These are phyloP conservation scores for Volvox reticuliferus DNA, from an alignment of 139 green algal genomes.

Conservation along the genomic window DNA sequence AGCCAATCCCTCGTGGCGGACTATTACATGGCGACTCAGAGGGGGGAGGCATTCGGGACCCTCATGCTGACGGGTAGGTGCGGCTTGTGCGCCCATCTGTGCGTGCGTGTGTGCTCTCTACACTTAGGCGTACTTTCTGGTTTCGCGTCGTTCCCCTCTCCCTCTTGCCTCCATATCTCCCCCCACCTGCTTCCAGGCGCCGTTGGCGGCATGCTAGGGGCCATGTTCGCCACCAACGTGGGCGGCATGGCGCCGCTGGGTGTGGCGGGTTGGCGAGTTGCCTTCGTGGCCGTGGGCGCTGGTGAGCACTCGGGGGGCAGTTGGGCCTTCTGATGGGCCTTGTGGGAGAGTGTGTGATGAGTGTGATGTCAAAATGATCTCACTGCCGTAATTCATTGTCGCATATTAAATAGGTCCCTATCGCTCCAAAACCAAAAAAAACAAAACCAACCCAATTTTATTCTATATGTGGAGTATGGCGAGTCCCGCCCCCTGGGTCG, in stretches of 20 bases:
- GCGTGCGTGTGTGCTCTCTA: background rate
- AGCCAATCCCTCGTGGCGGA: constrained; percentile 77
- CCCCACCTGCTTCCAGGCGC: constrained; percentile 28
- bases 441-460: too few relatives aligned
- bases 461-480: too few relatives aligned
- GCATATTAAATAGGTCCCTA: too few relatives aligned
- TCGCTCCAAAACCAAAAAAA: too few relatives aligned
- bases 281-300: constrained; percentile 57
- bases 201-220: constrained; percentile 68
- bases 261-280: constrained; percentile 63
- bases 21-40: constrained; percentile 56
- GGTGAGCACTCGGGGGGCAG: background rate
- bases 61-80: constrained; percentile 70
- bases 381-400: too few relatives aligned
- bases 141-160: background rate
- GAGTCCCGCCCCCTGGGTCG: too few relatives aligned
- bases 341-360: too few relatives aligned
- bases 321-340: too few relatives aligned
- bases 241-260: constrained; percentile 15
- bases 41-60: constrained; percentile 78
- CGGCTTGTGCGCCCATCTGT: background rate
- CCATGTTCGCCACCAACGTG: constrained; percentile 75
- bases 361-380: too few relatives aligned
- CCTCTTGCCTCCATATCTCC: background rate
- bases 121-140: background rate